Conservation (phyloP, 2,329 filamentous ascomycete genomes). For the Fusarium musae region DNA sequence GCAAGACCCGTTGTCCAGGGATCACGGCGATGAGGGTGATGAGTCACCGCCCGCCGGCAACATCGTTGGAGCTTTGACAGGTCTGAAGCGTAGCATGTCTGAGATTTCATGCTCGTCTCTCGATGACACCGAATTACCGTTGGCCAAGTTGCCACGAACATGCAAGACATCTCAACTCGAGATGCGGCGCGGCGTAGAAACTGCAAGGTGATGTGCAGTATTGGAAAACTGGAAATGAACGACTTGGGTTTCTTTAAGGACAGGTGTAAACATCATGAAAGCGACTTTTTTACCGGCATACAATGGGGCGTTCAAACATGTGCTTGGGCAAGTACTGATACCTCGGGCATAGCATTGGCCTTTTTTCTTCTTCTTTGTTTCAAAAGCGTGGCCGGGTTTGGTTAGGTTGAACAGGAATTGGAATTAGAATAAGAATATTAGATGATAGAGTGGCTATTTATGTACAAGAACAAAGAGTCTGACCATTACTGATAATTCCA, state of each 20-base stretch:
- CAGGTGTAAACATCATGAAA: slow-evolving; percentile 18
- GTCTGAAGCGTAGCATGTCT: slow-evolving; percentile 62
- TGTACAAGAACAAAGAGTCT: background rate
- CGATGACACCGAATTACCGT: slow-evolving; percentile 47
- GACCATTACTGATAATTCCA: background rate
- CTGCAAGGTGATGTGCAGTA: slow-evolving; percentile 29
- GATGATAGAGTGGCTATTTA: slow-evolving; percentile 11
- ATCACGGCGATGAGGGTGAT: slow-evolving; percentile 36
- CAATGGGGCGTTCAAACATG: slow-evolving; percentile 29
- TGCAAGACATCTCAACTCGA: slow-evolving; percentile 54
- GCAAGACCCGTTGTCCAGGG: slow-evolving; percentile 47
- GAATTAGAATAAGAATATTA: slow-evolving; percentile 36
- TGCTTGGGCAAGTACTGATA: slow-evolving; percentile 28
- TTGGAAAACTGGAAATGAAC: background rate
- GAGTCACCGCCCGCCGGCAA: slow-evolving; percentile 37
- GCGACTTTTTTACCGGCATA: slow-evolving; percentile 20
- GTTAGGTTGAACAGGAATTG: slow-evolving; percentile 18
- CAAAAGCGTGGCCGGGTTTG: slow-evolving; percentile 10
- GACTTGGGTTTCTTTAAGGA: background rate
- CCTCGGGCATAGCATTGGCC: slow-evolving; percentile 32
- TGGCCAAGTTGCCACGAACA: slow-evolving; percentile 54
- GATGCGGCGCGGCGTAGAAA: slow-evolving; percentile 47
- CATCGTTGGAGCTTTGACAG: slow-evolving; percentile 43
- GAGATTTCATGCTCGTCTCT: slow-evolving; percentile 61
- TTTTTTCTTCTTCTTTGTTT: background rate